phyloP scores from a whole-genome alignment of 306 rosid genomes.

The Rubus parviflorus region DNA sequence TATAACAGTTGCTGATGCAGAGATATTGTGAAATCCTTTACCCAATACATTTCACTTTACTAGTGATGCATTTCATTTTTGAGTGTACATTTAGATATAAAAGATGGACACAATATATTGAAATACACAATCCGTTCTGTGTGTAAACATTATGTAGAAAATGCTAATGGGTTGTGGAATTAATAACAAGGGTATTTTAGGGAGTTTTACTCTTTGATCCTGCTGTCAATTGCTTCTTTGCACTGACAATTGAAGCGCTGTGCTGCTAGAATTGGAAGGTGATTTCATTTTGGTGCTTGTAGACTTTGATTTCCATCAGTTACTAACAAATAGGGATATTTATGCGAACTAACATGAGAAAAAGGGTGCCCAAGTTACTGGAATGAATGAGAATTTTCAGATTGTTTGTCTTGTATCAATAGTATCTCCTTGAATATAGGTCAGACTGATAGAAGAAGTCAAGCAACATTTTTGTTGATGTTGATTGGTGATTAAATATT shows the following conservation, averaged over 20 bases:
- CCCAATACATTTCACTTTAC: neutral
- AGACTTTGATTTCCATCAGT: neutral
- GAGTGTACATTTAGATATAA: neutral
- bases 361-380: neutral
- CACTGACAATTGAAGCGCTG: neutral
- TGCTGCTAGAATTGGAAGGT: neutral
- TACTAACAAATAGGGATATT: neutral
- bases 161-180: neutral
- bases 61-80: neutral
- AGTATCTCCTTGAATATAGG: neutral
- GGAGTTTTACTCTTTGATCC: neutral
- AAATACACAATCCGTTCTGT: neutral
- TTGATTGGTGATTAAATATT: neutral
- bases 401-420: conserved; percentile 4
- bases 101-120: neutral
- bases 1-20: neutral
- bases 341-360: neutral
- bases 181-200: neutral
- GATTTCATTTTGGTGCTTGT: neutral
- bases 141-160: neutral
- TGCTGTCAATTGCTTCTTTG: neutral
- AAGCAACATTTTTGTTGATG: neutral
- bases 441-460: neutral
- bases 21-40: neutral
- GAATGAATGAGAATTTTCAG: neutral